Evolutionary conservation across 176 grass and related monocot species (phyloP).

Genomic region (Chloris gayana): DNA sequence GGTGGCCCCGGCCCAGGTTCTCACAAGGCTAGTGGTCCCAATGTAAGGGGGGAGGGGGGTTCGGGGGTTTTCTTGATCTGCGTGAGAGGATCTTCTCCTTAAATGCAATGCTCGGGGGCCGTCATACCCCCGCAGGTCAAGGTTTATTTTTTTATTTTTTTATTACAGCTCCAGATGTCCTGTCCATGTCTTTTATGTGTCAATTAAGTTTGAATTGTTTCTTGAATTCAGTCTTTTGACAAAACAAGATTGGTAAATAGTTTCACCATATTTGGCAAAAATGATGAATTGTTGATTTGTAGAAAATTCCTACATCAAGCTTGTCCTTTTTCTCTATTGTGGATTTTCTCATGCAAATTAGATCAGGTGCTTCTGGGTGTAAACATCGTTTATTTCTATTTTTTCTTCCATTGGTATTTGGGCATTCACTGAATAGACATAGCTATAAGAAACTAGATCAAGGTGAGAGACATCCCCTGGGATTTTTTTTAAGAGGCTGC

Average conservation of each 20-base stretch:
- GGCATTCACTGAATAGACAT: neutral
- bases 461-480: too few species aligned
- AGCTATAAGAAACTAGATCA: slow-evolving; percentile 15
- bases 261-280: neutral
- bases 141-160: too few species aligned
- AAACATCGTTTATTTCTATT: neutral
- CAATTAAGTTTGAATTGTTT: slow-evolving; percentile 16
- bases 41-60: too few species aligned
- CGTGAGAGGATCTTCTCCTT: too few species aligned
- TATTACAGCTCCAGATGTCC: neutral
- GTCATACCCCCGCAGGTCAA: too few species aligned
- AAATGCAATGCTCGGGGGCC: too few species aligned
- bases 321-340: neutral
- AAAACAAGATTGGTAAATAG: neutral
- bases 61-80: too few species aligned
- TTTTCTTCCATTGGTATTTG: slow-evolving; percentile 15
- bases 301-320: neutral
- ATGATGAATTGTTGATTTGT: slow-evolving; percentile 9
- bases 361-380: neutral
- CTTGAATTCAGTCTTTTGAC: slow-evolving; percentile 17
- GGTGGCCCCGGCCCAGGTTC: too few species aligned
- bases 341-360: neutral
- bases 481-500: too few species aligned
- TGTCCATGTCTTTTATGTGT: neutral
- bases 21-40: too few species aligned